Base-by-base conservation (phyloP, 2,329 filamentous ascomycete genomes). In the Cercospora zeina region DNA sequence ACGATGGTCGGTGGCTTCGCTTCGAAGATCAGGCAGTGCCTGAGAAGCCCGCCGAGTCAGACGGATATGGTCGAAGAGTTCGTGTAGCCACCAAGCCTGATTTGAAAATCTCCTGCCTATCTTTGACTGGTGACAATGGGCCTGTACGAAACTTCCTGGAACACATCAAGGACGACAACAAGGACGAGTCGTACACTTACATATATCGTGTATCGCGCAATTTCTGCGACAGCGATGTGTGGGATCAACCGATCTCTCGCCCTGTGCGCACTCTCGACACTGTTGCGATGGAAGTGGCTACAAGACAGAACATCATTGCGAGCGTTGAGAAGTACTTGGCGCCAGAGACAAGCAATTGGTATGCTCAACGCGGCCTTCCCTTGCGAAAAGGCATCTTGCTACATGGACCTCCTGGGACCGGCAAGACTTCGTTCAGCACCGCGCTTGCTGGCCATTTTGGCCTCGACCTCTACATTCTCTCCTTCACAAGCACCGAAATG, bases 401-500 rank as follows among this genome's bases (percentile, higher is more conserved):
- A 36, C 97, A 97, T 75, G 93, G 95, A 1, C 95, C 93, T 51
- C 95, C 95, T 5, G 95, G 95, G 77, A 97, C 95, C 16, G 93
- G 93, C 75, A 97, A 99, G 83, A 97, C 93, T 0, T 88, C 97
- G 33, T 97, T 93, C 77, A 93, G 93, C 47, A 87, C 93, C 82
- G 93, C 93, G 27, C 92, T 97, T 34, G 93, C 95, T 73, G 97
- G 97, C 81, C 83, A 95, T 80, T 97, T 93, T 68, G 93, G 96
- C 73, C 93, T 95, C 31, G 96, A 93, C 21, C 96, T 97, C 75
- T 97, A 97, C 76, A 87, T 93, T 75, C 92, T 97, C 73, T 97
- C 97, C 75, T 93, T 95, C 68, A 95, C 90, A 72, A 93, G 97
- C 76, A 80, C 97, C 72, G 92, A 96, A 3, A 92, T 97, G 79